Conservation (phyloP, 2,329 filamentous ascomycete genomes). For the Dactylonectria macrodidyma region DNA sequence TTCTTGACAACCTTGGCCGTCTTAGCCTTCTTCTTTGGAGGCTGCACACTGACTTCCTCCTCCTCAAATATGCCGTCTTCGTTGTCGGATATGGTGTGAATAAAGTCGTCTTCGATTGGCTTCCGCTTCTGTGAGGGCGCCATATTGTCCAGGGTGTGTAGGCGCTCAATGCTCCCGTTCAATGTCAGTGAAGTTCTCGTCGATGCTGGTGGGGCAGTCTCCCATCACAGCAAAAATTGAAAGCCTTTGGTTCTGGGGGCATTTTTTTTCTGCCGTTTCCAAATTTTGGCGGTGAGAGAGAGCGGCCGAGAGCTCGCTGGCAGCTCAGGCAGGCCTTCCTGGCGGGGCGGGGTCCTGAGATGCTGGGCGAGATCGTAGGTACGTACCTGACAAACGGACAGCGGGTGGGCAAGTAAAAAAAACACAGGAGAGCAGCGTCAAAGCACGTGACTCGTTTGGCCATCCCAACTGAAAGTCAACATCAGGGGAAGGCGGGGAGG, state of each 20-base stretch:
- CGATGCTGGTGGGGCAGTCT: slow-evolving; percentile 38
- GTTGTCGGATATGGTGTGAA: slow-evolving; percentile 72
- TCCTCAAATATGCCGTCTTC: slow-evolving; percentile 68
- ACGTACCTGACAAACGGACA: slow-evolving; percentile 1
- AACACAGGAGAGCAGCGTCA: background rate
- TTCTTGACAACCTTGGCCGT: slow-evolving; percentile 59
- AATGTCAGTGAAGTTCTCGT: slow-evolving; percentile 37
- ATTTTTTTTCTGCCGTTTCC: slow-evolving; percentile 51
- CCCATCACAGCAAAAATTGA: slow-evolving; percentile 29
- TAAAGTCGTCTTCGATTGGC: slow-evolving; percentile 68
- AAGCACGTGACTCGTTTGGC: slow-evolving; percentile 39
- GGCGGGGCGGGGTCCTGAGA: too few species aligned
- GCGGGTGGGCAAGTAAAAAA: background rate
- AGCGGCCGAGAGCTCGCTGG: background rate
- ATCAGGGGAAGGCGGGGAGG: slow-evolving; percentile 33
- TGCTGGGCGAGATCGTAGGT: background rate
- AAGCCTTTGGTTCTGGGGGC: slow-evolving; percentile 39
- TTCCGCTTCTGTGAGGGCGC: slow-evolving; percentile 66
- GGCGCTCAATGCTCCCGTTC: slow-evolving; percentile 13
- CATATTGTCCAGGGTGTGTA: slow-evolving; percentile 53
- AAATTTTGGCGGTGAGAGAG: slow-evolving; percentile 53
- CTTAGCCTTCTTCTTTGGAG: slow-evolving; percentile 72
- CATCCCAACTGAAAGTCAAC: slow-evolving; percentile 16
- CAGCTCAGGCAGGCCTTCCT: too few species aligned
- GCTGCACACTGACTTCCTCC: slow-evolving; percentile 62